Base-by-base conservation (phyloP, 2,329 filamentous ascomycete genomes). In the Fusarium lyarnte region DNA sequence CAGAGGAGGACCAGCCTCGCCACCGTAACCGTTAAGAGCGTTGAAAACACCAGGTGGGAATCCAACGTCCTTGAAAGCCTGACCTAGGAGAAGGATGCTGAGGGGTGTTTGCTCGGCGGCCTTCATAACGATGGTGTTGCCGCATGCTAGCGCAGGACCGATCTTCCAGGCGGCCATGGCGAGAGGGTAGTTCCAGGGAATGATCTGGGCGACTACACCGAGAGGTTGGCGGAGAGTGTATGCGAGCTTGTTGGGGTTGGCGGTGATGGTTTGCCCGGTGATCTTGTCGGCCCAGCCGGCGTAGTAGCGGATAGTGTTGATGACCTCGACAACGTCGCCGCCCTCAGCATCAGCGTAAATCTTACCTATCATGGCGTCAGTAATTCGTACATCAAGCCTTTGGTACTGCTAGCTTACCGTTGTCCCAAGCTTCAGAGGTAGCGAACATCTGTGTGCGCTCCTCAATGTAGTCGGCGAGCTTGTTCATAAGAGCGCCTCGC, bases 271-370 rank as follows among this genome's bases (percentile, higher is more conserved):
- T 85, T 94, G 93, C 81, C 93, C 93, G 80, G 90, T 87, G 73
- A 94, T 90, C 89, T 96, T 97, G 86, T 96, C 93, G 74, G 93
- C 92, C 90, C 92, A 96, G 65, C 94, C 94, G 76, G 88, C 93
- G 79, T 81, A 81, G 71, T 81, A 80, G 11, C 77, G 72, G 41
- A 78, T 62, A 9, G 72, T 72, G 60, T 75, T 80, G 55, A 82
- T 69, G 23, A 84, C 79, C 64, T 86, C 83, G 21, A 78, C 74
- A n/a, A 95, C 80, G 79, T 94, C 92, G 52, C 85, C 86, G 25
- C 91, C 82, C 3, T 77, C 51, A 16, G 92, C 87, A 31, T 91
- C 88, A 4, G 84, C 81, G 80, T 93, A 94, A 10, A 92, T 90
- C 69, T 77, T 77, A 79, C 91, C 93, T 78, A 4, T 17, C 8